Percentiles rank a stretch among this genome's conserved stretches.
Evolutionary conservation across 2,329 filamentous ascomycete species (phyloP).

Genomic region (Corniculantispora saksenae): DNA sequence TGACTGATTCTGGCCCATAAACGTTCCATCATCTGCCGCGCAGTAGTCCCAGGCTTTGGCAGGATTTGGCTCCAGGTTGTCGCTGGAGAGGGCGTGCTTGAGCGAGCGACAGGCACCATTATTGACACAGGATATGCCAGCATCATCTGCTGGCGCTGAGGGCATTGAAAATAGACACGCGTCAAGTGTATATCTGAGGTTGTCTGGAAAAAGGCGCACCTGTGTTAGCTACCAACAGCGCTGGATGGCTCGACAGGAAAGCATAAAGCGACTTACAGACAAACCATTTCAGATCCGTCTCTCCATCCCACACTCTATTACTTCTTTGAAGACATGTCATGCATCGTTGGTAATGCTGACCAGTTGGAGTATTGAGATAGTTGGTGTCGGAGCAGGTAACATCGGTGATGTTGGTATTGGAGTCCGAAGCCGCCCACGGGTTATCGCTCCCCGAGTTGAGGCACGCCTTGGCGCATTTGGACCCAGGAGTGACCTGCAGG

Average conservation of each 20-base stretch:
- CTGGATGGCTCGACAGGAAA: no score
- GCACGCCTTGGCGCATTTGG: constrained; percentile 51
- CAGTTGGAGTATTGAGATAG: constrained; percentile 38
- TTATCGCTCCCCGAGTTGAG: constrained; percentile 40
- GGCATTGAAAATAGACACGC: constrained; percentile 45
- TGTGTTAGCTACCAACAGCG: constrained; percentile 23
- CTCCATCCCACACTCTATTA: constrained; percentile 34
- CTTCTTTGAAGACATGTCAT: constrained; percentile 50
- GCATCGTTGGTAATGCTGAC: constrained; percentile 50
- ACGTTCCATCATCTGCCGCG: constrained; percentile 35
- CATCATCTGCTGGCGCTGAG: constrained; percentile 35
- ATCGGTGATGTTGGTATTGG: constrained; percentile 47
- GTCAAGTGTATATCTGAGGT: constrained; percentile 49
- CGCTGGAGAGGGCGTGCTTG: constrained; percentile 37
- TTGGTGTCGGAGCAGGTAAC: constrained; percentile 47
- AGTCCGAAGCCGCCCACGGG: constrained; percentile 34
- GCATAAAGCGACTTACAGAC: constrained; percentile 42
- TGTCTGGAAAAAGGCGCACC: constrained; percentile 42
- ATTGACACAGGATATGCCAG: constrained; percentile 43
- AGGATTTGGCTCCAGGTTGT: constrained; percentile 29
- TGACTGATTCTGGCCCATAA: constrained; percentile 34
- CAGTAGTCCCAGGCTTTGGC: constrained; percentile 43
- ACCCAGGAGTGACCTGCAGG: constrained; percentile 52
- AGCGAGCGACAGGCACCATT: constrained; percentile 44
- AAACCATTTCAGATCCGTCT: constrained; percentile 48